phyloP scores from a whole-genome alignment of 2,329 filamentous ascomycete species.

The Incumbomyces delicatus region DNA sequence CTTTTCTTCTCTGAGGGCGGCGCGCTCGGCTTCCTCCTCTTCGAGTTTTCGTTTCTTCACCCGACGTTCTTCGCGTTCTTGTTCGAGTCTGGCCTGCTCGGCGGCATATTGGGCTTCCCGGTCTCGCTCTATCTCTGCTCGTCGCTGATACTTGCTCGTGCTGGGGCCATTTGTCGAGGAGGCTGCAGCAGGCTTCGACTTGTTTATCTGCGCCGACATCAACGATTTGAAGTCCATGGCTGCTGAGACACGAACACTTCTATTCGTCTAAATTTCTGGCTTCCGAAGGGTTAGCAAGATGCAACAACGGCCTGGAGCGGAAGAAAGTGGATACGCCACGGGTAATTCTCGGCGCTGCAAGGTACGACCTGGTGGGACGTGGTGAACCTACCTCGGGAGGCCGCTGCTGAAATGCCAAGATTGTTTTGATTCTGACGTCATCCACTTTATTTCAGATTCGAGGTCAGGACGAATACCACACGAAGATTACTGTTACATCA shows the following conservation, averaged over 20 bases:
- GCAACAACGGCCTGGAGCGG: too few species aligned
- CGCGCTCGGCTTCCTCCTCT: conserved; percentile 67
- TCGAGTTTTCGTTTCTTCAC: conserved; percentile 80
- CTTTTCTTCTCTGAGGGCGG: conserved; percentile 68
- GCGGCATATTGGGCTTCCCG: conserved; percentile 70
- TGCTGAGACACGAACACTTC: neutral
- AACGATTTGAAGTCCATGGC: conserved; percentile 89
- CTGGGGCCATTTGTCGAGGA: conserved; percentile 8
- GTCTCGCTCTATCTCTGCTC: conserved; percentile 75
- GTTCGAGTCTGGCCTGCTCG: conserved; percentile 67
- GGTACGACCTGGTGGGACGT: too few species aligned
- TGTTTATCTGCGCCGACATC: conserved; percentile 87
- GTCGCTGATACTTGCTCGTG: conserved; percentile 63
- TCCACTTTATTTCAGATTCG: too few species aligned
- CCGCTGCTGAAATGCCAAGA: neutral
- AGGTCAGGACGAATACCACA: too few species aligned
- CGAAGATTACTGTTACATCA: too few species aligned
- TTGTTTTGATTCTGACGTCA: conserved; percentile 1
- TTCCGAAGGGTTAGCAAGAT: too few species aligned
- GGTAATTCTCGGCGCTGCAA: too few species aligned
- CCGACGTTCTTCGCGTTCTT: conserved; percentile 58
- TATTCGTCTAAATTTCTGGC: neutral
- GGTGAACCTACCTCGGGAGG: too few species aligned
- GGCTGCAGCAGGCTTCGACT: conserved; percentile 52
- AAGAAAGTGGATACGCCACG: too few species aligned